Conservation (phyloP, 768 basidiomycete species). For the Cystofilobasidium ferigula region DNA sequence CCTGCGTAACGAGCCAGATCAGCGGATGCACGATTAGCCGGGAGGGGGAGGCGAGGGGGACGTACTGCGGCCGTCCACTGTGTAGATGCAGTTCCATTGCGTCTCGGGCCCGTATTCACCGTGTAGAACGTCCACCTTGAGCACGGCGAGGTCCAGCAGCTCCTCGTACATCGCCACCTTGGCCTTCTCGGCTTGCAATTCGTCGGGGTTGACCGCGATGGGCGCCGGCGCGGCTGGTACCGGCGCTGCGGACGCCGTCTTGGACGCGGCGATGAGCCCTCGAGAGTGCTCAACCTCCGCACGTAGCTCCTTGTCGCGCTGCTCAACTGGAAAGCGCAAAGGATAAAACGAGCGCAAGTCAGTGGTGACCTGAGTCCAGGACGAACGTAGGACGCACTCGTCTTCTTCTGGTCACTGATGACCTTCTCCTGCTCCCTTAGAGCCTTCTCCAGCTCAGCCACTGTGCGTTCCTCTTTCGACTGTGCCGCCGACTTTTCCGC, state of each 20-base stretch:
- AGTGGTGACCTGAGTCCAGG: background rate
- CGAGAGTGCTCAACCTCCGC: slow-evolving; percentile 19
- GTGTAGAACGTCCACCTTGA: background rate
- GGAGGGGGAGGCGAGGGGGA: background rate
- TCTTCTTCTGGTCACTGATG: background rate
- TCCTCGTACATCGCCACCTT: slow-evolving; percentile 14
- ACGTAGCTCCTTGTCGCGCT: slow-evolving; percentile 15
- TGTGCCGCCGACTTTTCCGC: slow-evolving; percentile 3
- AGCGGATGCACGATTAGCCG: background rate
- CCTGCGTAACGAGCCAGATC: background rate
- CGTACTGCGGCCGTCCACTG: background rate
- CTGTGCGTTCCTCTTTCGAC: slow-evolving; percentile 1
- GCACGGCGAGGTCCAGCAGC: slow-evolving; percentile 12
- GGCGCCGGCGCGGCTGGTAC: background rate
- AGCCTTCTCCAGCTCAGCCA: slow-evolving; percentile 6
- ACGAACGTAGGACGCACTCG: slow-evolving; percentile 1
- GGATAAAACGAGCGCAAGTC: background rate
- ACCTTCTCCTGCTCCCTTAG: slow-evolving; percentile 2
- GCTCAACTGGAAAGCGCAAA: slow-evolving; percentile 6
- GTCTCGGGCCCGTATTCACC: background rate
- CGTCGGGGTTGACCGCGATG: background rate
- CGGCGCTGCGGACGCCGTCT: background rate
- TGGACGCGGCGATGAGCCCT: slow-evolving; percentile 7
- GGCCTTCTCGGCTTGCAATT: slow-evolving; percentile 1
- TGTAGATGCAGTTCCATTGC: slow-evolving; percentile 19